Percentiles rank a stretch among this genome's conserved stretches.
Evolutionary conservation across 257 asterid species (phyloP).

Genomic region (Nicotiana noctiflora): DNA sequence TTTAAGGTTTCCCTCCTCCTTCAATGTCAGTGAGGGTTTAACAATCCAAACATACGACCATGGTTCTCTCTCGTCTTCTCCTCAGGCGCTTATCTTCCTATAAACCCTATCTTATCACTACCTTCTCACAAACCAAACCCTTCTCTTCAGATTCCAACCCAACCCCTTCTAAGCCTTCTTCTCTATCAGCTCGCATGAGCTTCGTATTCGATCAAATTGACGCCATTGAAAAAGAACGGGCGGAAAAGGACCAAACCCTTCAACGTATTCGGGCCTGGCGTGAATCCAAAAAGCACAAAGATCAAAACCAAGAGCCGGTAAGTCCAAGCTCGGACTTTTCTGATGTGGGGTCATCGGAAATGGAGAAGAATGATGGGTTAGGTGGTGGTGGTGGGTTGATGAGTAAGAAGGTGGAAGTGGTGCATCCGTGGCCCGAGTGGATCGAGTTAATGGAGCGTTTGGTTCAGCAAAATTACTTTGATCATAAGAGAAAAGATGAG

Average conservation of each 20-base stretch:
- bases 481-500: conserved; percentile 84
- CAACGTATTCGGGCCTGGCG: conserved; percentile 94
- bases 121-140: conserved; percentile 16
- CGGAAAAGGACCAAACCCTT: conserved; percentile 73
- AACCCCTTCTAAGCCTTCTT: conserved; percentile 38
- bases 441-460: conserved; percentile 86
- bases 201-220: conserved; percentile 90
- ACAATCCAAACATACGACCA: neutral
- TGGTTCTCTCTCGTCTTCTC: conserved; percentile 20
- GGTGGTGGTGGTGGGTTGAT: conserved; percentile 25
- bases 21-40: conserved; percentile 5
- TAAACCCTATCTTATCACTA: conserved; percentile 17
- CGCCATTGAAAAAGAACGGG: conserved; percentile 55
- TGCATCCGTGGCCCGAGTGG: conserved; percentile 98
- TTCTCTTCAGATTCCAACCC: conserved; percentile 28
- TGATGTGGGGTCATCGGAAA: conserved; percentile 27
- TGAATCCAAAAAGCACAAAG: conserved; percentile 50
- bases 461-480: conserved; percentile 90
- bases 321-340: conserved; percentile 13
- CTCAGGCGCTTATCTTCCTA: conserved; percentile 33
- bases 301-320: neutral
- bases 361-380: conserved; percentile 8
- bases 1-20: neutral
- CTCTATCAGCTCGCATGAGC: conserved; percentile 85
- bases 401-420: conserved; percentile 60